Evolutionary conservation across 805 yeast species (phyloP).

Genomic region (Candida railenensis): DNA sequence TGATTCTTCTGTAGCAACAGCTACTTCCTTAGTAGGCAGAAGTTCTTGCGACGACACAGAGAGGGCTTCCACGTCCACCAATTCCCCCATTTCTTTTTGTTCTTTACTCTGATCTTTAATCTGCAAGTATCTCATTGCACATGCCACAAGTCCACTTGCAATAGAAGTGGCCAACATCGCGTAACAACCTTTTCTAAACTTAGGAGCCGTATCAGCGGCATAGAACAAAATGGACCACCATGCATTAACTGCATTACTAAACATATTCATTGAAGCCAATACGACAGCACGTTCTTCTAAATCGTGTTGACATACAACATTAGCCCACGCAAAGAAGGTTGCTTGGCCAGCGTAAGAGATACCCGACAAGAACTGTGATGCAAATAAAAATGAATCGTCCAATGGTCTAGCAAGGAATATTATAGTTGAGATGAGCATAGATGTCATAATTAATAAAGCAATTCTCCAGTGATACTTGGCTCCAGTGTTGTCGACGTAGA

Average conservation of each 20-base stretch:
- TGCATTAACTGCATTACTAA: conserved; percentile 60
- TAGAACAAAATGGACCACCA: conserved; percentile 63
- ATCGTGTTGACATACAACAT: conserved; percentile 56
- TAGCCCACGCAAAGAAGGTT: conserved; percentile 63
- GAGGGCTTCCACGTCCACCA: conserved; percentile 1
- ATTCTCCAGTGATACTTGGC: conserved; percentile 50
- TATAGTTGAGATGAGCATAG: conserved; percentile 47
- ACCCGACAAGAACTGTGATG: conserved; percentile 58
- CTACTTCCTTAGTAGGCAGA: background rate
- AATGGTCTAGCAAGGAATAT: conserved; percentile 44
- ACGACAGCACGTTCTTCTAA: conserved; percentile 63
- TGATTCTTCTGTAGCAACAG: background rate
- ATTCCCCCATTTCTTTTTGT: background rate
- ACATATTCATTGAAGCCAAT: conserved; percentile 66
- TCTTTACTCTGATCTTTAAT: conserved; percentile 27
- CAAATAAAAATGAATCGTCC: conserved; percentile 38
- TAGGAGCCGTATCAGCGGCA: conserved; percentile 51
- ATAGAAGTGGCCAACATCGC: conserved; percentile 56
- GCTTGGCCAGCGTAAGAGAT: conserved; percentile 60
- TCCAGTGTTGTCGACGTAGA: conserved; percentile 29
- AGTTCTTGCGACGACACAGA: background rate
- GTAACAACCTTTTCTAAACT: conserved; percentile 51
- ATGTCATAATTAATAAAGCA: conserved; percentile 42
- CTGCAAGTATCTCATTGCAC: conserved; percentile 43
- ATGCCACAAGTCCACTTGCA: conserved; percentile 39